phyloP scores from a whole-genome alignment of 805 yeast species.

The Starmerella asiatica region DNA sequence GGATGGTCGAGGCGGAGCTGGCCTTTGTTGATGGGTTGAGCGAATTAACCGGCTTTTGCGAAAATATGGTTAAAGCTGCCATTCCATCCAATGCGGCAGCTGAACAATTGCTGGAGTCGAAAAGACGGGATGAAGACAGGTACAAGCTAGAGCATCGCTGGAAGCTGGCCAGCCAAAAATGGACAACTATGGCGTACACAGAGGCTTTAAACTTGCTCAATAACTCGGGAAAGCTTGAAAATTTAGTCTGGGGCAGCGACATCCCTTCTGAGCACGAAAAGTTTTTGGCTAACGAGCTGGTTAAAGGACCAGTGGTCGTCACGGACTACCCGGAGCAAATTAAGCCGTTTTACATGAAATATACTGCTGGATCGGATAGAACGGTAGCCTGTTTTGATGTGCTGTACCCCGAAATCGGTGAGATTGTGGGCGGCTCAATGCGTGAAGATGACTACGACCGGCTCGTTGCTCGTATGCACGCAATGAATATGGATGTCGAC shows the following conservation, averaged over 20 bases:
- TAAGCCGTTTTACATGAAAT: constrained; percentile 88
- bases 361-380: constrained; percentile 21
- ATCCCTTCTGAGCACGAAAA: constrained; percentile 81
- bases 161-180: constrained; percentile 38
- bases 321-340: constrained; percentile 68
- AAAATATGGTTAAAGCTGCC: constrained; percentile 50
- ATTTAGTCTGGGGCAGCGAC: constrained; percentile 56
- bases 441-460: constrained; percentile 55
- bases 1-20: constrained; percentile 94
- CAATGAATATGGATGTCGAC: constrained; percentile 40
- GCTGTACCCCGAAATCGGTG: constrained; percentile 83
- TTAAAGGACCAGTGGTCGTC: constrained; percentile 64
- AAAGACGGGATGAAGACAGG: constrained; percentile 28
- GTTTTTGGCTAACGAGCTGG: constrained; percentile 58
- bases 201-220: constrained; percentile 53
- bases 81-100: constrained; percentile 23
- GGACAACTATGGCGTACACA: constrained; percentile 63
- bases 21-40: constrained; percentile 44
- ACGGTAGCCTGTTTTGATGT: constrained; percentile 89
- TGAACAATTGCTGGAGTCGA: constrained; percentile 21
- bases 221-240: constrained; percentile 24
- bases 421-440: constrained; percentile 83
- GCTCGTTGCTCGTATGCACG: constrained; percentile 38
- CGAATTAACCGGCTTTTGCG: constrained; percentile 54
- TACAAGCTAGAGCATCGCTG: constrained; percentile 41